Base-by-base conservation (phyloP, 768 basidiomycete species). In the Daedaleopsis nitida region DNA sequence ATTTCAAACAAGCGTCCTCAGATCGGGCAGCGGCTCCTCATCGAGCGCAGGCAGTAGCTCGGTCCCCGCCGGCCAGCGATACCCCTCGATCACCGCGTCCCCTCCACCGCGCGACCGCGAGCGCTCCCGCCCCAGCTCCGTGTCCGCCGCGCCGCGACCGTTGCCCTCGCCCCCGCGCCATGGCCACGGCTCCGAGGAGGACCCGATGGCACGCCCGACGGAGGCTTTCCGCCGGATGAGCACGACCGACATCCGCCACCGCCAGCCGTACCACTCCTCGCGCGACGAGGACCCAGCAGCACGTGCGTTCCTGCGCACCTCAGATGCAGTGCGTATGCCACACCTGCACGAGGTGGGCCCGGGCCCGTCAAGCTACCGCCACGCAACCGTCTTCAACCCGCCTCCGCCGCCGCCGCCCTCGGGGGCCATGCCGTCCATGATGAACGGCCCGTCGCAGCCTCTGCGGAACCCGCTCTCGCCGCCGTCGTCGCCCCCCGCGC, bases 1-100 rank as follows among this genome's bases (percentile, higher is more conserved):
- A 9, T 69, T 71, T 60, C 65, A 64, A 43, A 59, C 68, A n/a
- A 64, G 65, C 37, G 59, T 67, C 19, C 63, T 66, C 19, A 58
- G 64, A 6, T 63, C 69, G 5, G 54, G 54, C 19, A 34, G 59
- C 34, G 37, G 16, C n/a, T 32, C 34, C 32, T 17, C 51, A 14
- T 38, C 51, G 17, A 52, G 14, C 51, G 6, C 51, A 16, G 32
- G 32, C 32, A 17, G 27, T 9, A n/a, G 32, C 51, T 35, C 51
- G 39, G 39, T 11, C 39, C 10, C 39, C 13, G 34, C 35, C 16
- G 11, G n/a, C 9, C 62, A 62, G 32, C 63, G 65, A n/a, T 65
- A 69, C 52, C 62, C 68, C 1, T 65, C 68, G 5, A 51, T 62
- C 51, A 48, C 47, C 14, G 17, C 44, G n/a, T 45, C 39, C 42